Percentiles rank a stretch among this genome's conserved stretches.
Conservation (phyloP, 2,329 filamentous ascomycete species). For the Dothidotthia symphoricarpi region DNA sequence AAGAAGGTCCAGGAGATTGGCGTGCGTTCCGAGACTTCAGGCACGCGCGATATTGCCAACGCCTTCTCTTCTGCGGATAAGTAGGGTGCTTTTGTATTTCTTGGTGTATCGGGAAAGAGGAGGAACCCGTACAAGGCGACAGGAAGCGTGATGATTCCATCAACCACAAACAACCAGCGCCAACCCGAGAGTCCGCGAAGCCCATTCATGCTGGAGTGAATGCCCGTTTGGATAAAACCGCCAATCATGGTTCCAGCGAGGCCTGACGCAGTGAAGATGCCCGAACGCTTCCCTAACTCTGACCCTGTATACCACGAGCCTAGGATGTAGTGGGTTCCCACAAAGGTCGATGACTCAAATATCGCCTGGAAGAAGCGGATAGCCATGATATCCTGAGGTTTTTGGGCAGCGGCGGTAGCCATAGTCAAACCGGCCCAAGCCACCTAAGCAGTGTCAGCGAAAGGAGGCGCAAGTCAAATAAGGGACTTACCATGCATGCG, state of each 20-base stretch:
- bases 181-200: constrained; percentile 54
- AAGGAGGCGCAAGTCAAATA: neutral
- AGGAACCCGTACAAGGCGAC: constrained; percentile 56
- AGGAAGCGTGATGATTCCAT: constrained; percentile 58
- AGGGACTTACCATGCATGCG: constrained; percentile 55
- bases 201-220: constrained; percentile 48
- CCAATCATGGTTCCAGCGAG: constrained; percentile 62
- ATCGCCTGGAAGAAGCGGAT: constrained; percentile 57
- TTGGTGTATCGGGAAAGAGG: constrained; percentile 48
- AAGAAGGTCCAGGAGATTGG: constrained; percentile 53
- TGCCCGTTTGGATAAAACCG: constrained; percentile 61
- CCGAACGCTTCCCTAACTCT: constrained; percentile 62
- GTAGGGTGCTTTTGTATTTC: constrained; percentile 46
- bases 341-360: constrained; percentile 58
- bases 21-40: constrained; percentile 44
- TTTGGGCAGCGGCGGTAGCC: constrained; percentile 55
- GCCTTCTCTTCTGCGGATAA: constrained; percentile 43
- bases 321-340: constrained; percentile 59
- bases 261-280: constrained; percentile 61
- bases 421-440: constrained; percentile 65
- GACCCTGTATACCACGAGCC: constrained; percentile 61
- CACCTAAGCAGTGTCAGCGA: constrained; percentile 18
- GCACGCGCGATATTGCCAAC: constrained; percentile 48
- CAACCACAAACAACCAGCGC: constrained; percentile 49
- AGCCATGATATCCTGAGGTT: constrained; percentile 57